A percentile compares a stretch with the other conserved stretches of the same genome.
phyloP scores from a whole-genome alignment of 108 stramenopile species.

The Skeletonema potamos region DNA sequence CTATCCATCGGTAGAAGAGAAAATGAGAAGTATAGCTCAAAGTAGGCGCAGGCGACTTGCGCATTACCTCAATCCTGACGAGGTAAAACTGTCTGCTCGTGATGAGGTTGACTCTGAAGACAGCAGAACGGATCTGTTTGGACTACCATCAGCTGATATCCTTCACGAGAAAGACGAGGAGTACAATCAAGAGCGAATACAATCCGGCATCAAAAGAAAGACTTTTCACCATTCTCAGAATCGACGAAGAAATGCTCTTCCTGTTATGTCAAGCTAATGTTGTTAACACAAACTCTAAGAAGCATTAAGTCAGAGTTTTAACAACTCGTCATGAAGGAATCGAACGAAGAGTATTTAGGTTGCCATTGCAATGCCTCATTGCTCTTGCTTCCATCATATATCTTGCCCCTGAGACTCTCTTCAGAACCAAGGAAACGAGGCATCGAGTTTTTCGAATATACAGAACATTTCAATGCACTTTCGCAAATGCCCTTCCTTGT shows the following conservation, averaged over 20 bases:
- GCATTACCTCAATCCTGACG: slow-evolving; percentile 36
- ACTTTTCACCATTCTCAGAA: not conserved
- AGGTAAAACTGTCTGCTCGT: slow-evolving; percentile 18
- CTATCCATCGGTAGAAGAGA: slow-evolving; percentile 43
- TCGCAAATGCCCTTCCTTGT: slow-evolving; percentile 81
- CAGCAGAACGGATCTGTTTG: slow-evolving; percentile 32
- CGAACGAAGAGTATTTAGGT: slow-evolving; percentile 78
- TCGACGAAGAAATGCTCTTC: not conserved
- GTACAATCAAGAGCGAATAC: not conserved
- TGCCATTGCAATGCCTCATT: slow-evolving; percentile 70
- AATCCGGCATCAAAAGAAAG: not conserved
- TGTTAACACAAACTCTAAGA: not conserved
- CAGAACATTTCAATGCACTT: slow-evolving; percentile 60
- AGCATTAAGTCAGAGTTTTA: not conserved
- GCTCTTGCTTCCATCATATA: slow-evolving; percentile 79
- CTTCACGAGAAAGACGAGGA: not conserved
- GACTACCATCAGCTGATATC: not conserved
- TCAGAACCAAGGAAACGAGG: slow-evolving; percentile 66
- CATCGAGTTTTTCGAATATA: slow-evolving; percentile 53
- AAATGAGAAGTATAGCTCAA: slow-evolving; percentile 51
- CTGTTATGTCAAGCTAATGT: not conserved
- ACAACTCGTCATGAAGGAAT: slow-evolving; percentile 65
- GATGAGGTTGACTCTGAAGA: slow-evolving; percentile 60
- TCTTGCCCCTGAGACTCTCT: slow-evolving; percentile 61
- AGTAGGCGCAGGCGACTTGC: slow-evolving; percentile 42